Conservation (phyloP, 257 asterid genomes). For the Capsicum pubescens region DNA sequence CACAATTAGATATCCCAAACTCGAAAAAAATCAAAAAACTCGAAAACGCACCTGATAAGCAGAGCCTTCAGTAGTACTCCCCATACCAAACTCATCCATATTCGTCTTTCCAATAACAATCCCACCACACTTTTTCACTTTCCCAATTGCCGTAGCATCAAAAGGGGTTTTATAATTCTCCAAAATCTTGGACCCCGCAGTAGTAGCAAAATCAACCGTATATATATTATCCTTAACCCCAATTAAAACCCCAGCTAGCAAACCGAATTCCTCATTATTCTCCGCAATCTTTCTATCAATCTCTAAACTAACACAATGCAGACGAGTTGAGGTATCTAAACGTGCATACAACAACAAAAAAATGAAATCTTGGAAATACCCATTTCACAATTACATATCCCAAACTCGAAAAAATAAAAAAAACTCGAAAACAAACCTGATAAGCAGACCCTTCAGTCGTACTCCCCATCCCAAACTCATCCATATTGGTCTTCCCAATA, state of each 20-base stretch:
- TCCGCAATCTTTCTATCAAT: too few relatives aligned
- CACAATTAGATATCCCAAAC: not conserved
- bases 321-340: too few relatives aligned
- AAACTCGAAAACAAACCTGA: slow-evolving; percentile 45
- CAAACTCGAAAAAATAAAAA: not conserved
- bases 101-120: slow-evolving; percentile 90
- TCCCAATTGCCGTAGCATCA: slow-evolving; percentile 88
- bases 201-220: slow-evolving; percentile 82
- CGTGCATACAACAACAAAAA: not conserved
- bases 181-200: slow-evolving; percentile 85
- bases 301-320: too few relatives aligned
- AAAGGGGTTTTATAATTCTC: slow-evolving; percentile 78
- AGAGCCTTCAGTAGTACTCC: slow-evolving; percentile 90
- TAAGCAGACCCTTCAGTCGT: slow-evolving; percentile 92
- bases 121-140: slow-evolving; percentile 76
- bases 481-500: slow-evolving; percentile 94
- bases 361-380: not conserved
- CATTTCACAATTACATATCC: not conserved
- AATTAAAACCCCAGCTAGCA: slow-evolving; percentile 85
- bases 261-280: slow-evolving; percentile 62
- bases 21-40: not conserved
- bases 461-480: slow-evolving; percentile 99
- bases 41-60: slow-evolving; percentile 60
- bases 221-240: slow-evolving; percentile 94
- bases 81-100: slow-evolving; percentile 99